Evolutionary conservation across 1,284 basidiomycete genomes (phyloP), one percentile per base, ranked within the genome.

Genomic region (Leccinum subatratum): DNA sequence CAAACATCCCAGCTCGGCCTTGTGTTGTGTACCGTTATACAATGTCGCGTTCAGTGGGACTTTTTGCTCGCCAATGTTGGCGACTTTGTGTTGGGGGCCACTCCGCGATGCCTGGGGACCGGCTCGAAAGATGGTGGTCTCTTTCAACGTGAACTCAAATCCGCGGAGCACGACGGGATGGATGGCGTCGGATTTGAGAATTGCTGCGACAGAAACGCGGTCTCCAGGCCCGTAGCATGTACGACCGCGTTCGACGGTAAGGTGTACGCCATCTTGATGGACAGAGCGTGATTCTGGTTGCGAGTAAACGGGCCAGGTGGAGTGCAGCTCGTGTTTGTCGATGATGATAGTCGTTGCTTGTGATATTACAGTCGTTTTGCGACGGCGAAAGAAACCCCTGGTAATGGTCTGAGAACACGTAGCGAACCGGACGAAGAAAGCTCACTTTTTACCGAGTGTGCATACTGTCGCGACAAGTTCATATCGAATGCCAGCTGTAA

Each of bases 301-400:
- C 63, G 87, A 86, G 76, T 95, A 95, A 57, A 94, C 83, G 1
- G 93, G 93, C 94, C 94, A 96, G 3, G 91, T 89, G 3, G 93
- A 91, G 71, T 95, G 93, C 8, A 95, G 79, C 69, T 95, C 94
- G 73, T 95, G 92, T 77, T 95, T 95, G 80, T 92, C 90, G 71
- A 96, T 91, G 68, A 88, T 85, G 63, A 96, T 88, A 6, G 82
- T 79, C 54, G 91, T 85, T 34, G 84, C 81, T 14, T 86, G 83
- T 18, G 87, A 85, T 57, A 86, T 77, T 61, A 89, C 79, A 68
- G 83, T 77, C 45, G 85, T 80, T 79, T 90, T 85, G 73, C 85
- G 81, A 75, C 90, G 88, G 60, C 91, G 90, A 70, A 95, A 84
- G 73, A 93, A 86, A 4, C 87, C 74, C 89, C 92, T 73, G 32